Percentiles rank a stretch among this genome's conserved stretches.
Conservation (phyloP, 257 asterid species). For the Solanum medicagineum region DNA sequence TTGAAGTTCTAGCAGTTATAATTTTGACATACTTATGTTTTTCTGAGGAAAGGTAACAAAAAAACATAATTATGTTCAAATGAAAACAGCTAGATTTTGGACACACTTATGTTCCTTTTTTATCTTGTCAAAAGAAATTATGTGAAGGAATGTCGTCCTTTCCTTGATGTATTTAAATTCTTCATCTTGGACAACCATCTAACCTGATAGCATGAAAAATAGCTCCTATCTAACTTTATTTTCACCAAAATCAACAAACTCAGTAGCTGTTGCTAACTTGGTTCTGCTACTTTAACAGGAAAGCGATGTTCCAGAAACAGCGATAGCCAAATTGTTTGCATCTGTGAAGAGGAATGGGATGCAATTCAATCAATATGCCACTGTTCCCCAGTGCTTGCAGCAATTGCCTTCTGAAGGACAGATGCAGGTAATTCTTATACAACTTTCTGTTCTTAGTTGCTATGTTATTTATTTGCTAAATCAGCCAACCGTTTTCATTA, state of each 20-base stretch:
- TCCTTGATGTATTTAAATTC: background rate
- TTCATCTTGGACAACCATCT: background rate
- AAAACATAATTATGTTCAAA: no score
- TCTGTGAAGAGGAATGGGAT: slow-evolving; percentile 43
- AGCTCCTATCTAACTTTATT: background rate
- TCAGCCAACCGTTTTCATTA: background rate
- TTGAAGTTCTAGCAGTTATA: background rate
- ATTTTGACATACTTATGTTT: background rate
- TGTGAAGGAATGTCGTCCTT: background rate
- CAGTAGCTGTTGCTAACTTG: slow-evolving; percentile 1
- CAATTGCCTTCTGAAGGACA: slow-evolving; percentile 80
- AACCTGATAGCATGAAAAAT: background rate
- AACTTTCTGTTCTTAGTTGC: background rate
- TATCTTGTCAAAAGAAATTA: background rate
- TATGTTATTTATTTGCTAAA: background rate
- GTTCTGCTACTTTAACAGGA: slow-evolving; percentile 31
- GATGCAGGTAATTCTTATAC: slow-evolving; percentile 43
- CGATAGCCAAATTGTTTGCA: slow-evolving; percentile 79
- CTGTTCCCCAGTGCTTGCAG: slow-evolving; percentile 61
- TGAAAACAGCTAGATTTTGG: background rate
- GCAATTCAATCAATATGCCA: slow-evolving; percentile 48
- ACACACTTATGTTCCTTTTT: background rate
- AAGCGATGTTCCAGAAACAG: slow-evolving; percentile 79
- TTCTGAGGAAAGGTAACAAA: no score
- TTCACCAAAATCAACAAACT: background rate